Conservation (phyloP, 192 early-diverging fungal species). For the Coemansia sp. region DNA sequence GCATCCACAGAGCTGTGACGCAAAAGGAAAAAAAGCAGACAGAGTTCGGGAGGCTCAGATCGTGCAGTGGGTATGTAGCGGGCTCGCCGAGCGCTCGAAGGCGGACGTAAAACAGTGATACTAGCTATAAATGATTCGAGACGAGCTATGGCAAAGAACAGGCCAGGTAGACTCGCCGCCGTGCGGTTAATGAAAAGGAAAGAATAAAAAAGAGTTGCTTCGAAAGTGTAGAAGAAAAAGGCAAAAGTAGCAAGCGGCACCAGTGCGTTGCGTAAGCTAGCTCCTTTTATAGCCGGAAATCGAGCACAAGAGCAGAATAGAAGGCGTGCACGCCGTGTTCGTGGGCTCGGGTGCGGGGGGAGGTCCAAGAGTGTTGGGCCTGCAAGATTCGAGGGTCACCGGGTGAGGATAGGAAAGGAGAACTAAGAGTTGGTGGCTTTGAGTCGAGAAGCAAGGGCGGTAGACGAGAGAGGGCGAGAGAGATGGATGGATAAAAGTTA, state of each 20-base stretch:
- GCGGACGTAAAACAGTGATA: not conserved
- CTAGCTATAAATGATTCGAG: not conserved
- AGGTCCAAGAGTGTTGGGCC: not conserved
- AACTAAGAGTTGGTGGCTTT: not conserved
- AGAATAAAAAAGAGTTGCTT: not conserved
- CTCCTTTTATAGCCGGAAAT: constrained; percentile 4
- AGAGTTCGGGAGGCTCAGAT: not conserved
- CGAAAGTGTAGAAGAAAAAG: not conserved
- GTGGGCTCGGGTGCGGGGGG: not conserved
- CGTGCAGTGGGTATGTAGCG: not conserved
- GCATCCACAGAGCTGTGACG: not conserved
- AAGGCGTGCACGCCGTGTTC: not conserved
- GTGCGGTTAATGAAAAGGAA: not conserved
- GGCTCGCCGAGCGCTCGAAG: not conserved
- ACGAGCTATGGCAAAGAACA: not conserved
- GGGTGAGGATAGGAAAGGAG: not conserved
- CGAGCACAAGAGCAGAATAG: not conserved
- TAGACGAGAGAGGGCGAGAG: not conserved
- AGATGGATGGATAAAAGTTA: not conserved
- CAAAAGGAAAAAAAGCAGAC: not conserved
- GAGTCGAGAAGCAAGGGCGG: not conserved
- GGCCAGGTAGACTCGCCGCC: not conserved
- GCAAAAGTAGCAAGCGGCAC: not conserved
- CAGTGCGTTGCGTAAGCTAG: not conserved
- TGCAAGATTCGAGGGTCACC: not conserved